These are phyloP conservation scores for Metschnikowia kofuensis DNA, from an alignment of 805 yeast genomes.

Conservation along the genomic window DNA sequence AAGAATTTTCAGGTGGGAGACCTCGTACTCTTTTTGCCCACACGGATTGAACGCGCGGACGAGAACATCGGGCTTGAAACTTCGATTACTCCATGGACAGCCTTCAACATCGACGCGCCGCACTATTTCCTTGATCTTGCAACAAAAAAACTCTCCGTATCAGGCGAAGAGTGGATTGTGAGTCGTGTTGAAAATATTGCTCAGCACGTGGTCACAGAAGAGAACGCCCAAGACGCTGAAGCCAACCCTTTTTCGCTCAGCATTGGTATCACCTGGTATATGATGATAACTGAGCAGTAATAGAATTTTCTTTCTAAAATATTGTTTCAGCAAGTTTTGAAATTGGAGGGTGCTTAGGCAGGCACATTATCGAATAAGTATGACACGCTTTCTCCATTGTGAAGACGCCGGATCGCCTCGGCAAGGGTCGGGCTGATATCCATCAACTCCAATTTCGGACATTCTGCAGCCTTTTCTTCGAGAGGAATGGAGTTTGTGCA, in stretches of 20 bases:
- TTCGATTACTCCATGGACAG: conserved; percentile 76
- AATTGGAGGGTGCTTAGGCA: not conserved
- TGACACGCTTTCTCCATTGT: conserved; percentile 83
- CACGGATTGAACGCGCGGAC: conserved; percentile 45
- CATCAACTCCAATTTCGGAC: conserved; percentile 64
- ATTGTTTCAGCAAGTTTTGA: too few species aligned
- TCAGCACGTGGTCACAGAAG: conserved; percentile 49
- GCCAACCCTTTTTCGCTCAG: conserved; percentile 67
- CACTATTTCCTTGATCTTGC: conserved; percentile 67
- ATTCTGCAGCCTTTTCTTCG: conserved; percentile 54
- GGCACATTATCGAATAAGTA: conserved; percentile 74
- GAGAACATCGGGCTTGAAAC: conserved; percentile 7
- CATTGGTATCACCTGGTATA: conserved; percentile 62
- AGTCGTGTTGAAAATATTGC: conserved; percentile 64
- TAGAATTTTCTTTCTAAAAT: too few species aligned
- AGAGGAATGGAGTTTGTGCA: conserved; percentile 82
- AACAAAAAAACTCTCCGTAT: conserved; percentile 17
- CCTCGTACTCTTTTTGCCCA: conserved; percentile 81
- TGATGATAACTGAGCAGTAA: conserved; percentile 11
- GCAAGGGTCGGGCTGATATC: conserved; percentile 75
- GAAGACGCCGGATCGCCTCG: conserved; percentile 80
- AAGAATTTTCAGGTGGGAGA: conserved; percentile 69
- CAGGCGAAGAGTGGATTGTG: conserved; percentile 74
- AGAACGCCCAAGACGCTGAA: conserved; percentile 26
- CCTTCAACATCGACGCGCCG: conserved; percentile 85